Base-by-base conservation (phyloP, 2,329 filamentous ascomycete species). In the Monosporascus sp. region DNA sequence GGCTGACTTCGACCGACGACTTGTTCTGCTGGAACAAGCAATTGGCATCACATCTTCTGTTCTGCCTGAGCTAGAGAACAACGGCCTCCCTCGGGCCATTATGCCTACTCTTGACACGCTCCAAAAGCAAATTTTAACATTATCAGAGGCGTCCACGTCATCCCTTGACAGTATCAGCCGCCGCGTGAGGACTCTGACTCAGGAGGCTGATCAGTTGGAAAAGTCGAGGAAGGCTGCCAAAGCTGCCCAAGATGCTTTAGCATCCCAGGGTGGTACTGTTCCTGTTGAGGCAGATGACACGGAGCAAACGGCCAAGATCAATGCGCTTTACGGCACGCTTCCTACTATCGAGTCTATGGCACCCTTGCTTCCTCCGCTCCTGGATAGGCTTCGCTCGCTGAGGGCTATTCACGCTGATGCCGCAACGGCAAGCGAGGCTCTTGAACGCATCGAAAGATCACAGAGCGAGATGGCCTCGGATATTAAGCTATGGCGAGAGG, bases 271-370 rank as follows among this genome's bases (percentile, higher is more conserved):
- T 18, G 74, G 68, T 8, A 27, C 17, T 27, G 67, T 73, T 3
- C 61, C 71, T 1, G 65, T 72, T 5, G 72, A 76, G 20, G 62
- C 65, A 8, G 73, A 81, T 52, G 77, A 86, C 57, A 74, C 79
- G 8, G 90, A 96, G 62, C 88, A 95, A 62, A 80, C 85, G 41
- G 80, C 89, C 50, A 96, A 96, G 68, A 88, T 99, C 68, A 94
- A 96, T 59, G 89, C 92, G 1, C 81, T 99, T 5, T 97, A 97
- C 70, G 88, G 89, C 1, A 89, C 90, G 3, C 75, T 99, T 17
- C 87, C 91, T 1, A 94, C 90, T 0, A 94, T 99, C 54, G 91
- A 96, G 70, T 88, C 81, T 52, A 78, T 99, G 7, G 81, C 90
- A 6, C 94, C 94, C 1, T 78, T 96, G 18, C 79, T 99, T 4